A percentile compares a stretch with the other conserved stretches of the same genome.
Evolutionary conservation across 805 yeast genomes (phyloP).

Genomic region (Saturnispora besseyi): DNA sequence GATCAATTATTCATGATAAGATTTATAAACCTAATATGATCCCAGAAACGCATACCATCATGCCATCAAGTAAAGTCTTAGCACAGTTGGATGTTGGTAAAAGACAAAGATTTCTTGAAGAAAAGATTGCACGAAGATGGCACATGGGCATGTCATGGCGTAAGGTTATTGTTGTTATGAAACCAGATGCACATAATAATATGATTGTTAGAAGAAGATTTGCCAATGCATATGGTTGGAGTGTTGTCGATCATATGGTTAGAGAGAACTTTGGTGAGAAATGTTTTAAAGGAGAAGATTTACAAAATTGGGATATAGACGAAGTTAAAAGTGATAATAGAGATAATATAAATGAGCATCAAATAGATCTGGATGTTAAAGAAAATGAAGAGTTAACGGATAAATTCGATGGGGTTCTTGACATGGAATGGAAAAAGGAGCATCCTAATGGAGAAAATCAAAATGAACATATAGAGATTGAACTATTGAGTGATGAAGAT

Average conservation of each 20-base stretch:
- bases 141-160: conserved; percentile 83
- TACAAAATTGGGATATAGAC: conserved; percentile 15
- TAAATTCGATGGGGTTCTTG: conserved; percentile 19
- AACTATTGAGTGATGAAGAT: conserved; percentile 14
- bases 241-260: conserved; percentile 76
- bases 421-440: conserved; percentile 29
- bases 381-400: conserved; percentile 15
- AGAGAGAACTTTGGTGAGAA: conserved; percentile 46
- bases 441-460: conserved; percentile 8
- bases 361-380: conserved; percentile 7
- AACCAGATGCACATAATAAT: conserved; percentile 94
- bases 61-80: conserved; percentile 17
- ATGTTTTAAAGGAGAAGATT: conserved; percentile 20
- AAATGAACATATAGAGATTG: conserved; percentile 11
- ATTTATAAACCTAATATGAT: conserved; percentile 57
- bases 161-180: conserved; percentile 74
- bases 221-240: conserved; percentile 94
- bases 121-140: conserved; percentile 81
- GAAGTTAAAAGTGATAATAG: conserved; percentile 5
- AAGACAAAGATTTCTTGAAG: conserved; percentile 48
- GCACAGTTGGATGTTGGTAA: conserved; percentile 22
- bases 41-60: conserved; percentile 23
- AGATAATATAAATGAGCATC: background rate
- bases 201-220: conserved; percentile 81
- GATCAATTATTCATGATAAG: conserved; percentile 74